Base-by-base conservation (phyloP, 805 yeast genomes). In the Danielia reshetovae region DNA sequence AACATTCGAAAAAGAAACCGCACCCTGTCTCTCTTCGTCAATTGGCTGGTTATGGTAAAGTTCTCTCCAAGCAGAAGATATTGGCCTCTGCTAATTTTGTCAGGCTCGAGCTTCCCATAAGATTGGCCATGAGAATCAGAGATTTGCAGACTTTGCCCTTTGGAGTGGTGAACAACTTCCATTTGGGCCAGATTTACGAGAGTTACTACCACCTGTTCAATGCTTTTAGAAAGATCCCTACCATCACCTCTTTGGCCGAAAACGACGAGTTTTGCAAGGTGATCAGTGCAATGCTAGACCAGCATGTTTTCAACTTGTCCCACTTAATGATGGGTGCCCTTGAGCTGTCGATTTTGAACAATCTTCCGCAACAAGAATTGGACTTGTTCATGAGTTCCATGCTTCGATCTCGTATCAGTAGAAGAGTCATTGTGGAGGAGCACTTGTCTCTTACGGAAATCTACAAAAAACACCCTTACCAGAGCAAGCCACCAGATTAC, bases 291-390 rank as follows among this genome's bases (percentile, higher is more conserved):
- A 73, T 88, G 42, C 63, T 90, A 46, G 87, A 82, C 56, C 84
- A 80, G 49, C 96, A 90, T 60, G 71, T 87, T 31, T 65, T 82
- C 35, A 85, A 87, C 43, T 68, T 90, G 40, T 93, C 97, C 1
- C 90, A 89, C 55, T 66, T 89, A 40, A 83, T 90, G 70, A 85
- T 88, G 88, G 97, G 97, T 2, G 87, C 95, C 1, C 64, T 88
- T 30, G 97, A 90, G 50, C 81, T 81, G 42, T 75, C 84, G 10
- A 77, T 81, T 24, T 54, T 81, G 30, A 58, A 68, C 34, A 61
- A 65, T 25, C 70, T 83, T 50, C 81, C 87, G 3, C 79, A 76
- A 38, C 59, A 66, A 2, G 65, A 79, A 29, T 60, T 90, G 45
- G 96, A 90, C 52, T 65, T 62, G 12, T 76, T 89, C 50, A 77